These are phyloP conservation scores for Taphrina deformans DNA, from an alignment of 1,139 yeast genomes.

Conservation along the genomic window DNA sequence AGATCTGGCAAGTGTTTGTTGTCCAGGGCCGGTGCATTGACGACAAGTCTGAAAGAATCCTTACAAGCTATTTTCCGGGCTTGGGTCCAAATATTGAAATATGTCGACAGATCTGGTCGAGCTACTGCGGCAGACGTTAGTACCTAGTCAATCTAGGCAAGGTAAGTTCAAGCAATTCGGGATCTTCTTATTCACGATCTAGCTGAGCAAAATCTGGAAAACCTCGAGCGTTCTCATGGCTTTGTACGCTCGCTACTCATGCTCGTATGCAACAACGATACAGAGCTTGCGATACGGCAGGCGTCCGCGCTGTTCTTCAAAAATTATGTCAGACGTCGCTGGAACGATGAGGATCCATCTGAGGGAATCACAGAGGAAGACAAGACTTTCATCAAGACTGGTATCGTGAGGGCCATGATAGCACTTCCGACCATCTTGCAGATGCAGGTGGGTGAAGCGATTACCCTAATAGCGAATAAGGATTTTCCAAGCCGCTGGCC, in stretches of 20 bases:
- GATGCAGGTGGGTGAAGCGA: conserved; percentile 89
- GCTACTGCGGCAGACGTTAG: conserved; percentile 38
- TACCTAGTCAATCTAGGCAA: conserved; percentile 39
- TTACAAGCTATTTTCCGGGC: not conserved
- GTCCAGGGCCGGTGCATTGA: too few relatives aligned
- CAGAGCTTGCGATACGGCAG: conserved; percentile 62
- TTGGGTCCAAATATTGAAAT: too few relatives aligned
- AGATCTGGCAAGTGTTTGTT: too few relatives aligned
- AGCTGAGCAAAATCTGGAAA: conserved; percentile 53
- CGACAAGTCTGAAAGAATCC: not conserved
- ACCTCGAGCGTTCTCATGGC: conserved; percentile 65
- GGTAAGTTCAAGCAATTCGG: conserved; percentile 33
- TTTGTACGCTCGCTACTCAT: conserved; percentile 75
- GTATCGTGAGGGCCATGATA: conserved; percentile 82
- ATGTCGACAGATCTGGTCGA: conserved; percentile 34
- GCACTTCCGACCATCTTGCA: conserved; percentile 72
- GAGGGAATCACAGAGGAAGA: conserved; percentile 2
- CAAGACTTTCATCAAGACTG: conserved; percentile 56
- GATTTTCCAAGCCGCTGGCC: conserved; percentile 95
- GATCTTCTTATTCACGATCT: not conserved
- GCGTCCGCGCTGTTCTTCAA: conserved; percentile 93
- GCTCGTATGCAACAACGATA: conserved; percentile 65
- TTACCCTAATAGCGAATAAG: conserved; percentile 87
- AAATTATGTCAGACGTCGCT: conserved; percentile 75
- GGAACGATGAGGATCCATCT: conserved; percentile 50